These are phyloP conservation scores for Chamaecrista fasciculata DNA, from an alignment of 306 rosid species.

Conservation along the genomic window DNA sequence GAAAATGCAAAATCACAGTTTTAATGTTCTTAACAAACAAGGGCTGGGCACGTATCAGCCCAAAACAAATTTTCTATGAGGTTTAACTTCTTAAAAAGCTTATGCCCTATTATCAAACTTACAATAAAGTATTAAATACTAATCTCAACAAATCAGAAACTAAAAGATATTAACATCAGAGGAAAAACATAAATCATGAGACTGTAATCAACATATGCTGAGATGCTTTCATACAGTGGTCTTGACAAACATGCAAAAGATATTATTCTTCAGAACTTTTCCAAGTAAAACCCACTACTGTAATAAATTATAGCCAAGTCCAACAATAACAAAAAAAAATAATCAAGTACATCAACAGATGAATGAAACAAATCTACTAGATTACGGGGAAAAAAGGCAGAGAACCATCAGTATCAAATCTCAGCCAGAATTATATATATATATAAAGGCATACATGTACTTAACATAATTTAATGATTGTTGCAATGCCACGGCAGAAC, in stretches of 20 bases:
- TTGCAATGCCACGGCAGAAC: neutral
- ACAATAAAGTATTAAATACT: neutral
- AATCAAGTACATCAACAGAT: too few species aligned
- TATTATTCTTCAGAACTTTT: neutral
- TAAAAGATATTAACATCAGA: neutral
- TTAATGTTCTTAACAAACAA: too few species aligned
- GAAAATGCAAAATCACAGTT: too few species aligned
- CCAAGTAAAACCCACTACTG: neutral
- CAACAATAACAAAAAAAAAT: neutral
- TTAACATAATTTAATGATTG: neutral
- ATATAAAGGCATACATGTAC: neutral
- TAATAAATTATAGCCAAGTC: neutral
- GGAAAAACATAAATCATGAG: neutral
- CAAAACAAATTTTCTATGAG: too few species aligned
- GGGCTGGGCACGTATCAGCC: too few species aligned
- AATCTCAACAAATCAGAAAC: neutral
- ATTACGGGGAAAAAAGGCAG: neutral
- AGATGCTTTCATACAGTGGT: neutral
- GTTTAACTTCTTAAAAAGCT: neutral
- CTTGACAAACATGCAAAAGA: neutral
- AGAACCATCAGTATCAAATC: neutral
- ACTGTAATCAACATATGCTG: neutral
- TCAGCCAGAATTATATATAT: neutral
- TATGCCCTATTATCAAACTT: neutral
- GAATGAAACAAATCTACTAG: slow-evolving; percentile 7